phyloP scores from a whole-genome alignment of 2,329 filamentous ascomycete species.

The Stagonosporopsis tanaceti region DNA sequence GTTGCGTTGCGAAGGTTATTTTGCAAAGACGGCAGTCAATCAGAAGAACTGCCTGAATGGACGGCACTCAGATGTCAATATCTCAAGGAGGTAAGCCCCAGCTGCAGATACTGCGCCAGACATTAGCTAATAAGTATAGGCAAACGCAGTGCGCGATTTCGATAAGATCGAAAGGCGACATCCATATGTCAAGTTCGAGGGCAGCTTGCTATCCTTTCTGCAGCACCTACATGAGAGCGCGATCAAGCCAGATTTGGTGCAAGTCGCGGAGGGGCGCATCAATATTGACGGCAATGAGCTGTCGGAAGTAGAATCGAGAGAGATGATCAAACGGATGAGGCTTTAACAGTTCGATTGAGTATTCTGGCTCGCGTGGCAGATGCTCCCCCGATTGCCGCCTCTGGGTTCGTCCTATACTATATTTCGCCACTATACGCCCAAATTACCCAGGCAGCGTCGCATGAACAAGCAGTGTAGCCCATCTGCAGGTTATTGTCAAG shows the following conservation, averaged over 20 bases:
- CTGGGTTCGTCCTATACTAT: not conserved
- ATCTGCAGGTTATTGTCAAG: not conserved
- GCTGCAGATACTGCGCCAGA: not conserved
- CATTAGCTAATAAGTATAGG: slow-evolving; percentile 11
- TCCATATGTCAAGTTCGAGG: slow-evolving; percentile 52
- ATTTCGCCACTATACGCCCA: not conserved
- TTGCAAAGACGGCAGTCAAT: slow-evolving; percentile 39
- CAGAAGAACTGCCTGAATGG: slow-evolving; percentile 49
- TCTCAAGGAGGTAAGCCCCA: slow-evolving; percentile 35
- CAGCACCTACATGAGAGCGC: slow-evolving; percentile 53
- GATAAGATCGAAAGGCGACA: slow-evolving; percentile 41
- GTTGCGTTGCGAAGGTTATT: slow-evolving; percentile 47
- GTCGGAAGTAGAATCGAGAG: slow-evolving; percentile 39
- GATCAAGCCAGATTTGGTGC: slow-evolving; percentile 58
- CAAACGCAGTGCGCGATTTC: not conserved
- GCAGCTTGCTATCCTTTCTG: slow-evolving; percentile 53
- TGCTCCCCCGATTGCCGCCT: not conserved
- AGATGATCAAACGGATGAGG: slow-evolving; percentile 45
- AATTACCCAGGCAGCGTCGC: not conserved
- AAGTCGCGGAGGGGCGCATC: slow-evolving; percentile 59
- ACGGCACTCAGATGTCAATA: slow-evolving; percentile 44
- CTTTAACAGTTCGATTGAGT: slow-evolving; percentile 10
- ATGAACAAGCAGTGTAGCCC: not conserved
- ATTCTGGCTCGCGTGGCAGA: not conserved
- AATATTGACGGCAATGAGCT: slow-evolving; percentile 44